phyloP scores from a whole-genome alignment of 306 rosid genomes.

The Glycine tomentella region DNA sequence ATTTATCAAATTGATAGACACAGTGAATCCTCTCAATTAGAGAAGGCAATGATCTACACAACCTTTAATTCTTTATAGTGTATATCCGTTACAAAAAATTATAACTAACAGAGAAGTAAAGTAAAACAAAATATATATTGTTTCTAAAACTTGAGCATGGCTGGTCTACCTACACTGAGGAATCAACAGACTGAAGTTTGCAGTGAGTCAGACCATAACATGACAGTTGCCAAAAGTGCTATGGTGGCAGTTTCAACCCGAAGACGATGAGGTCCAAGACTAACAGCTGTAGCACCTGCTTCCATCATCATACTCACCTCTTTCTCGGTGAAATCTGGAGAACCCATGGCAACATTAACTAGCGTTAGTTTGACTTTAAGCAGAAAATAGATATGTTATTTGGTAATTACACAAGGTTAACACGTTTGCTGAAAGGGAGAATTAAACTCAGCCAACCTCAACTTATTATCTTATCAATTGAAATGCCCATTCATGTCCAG shows the following conservation, averaged over 20 bases:
- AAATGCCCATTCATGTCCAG: conserved; percentile 18
- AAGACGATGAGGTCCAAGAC: conserved; percentile 87
- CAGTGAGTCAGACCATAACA: conserved; percentile 86
- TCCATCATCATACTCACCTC: conserved; percentile 69
- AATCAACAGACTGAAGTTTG: conserved; percentile 36
- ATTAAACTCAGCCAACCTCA: conserved; percentile 26
- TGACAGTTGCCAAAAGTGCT: conserved; percentile 75
- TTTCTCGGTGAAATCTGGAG: conserved; percentile 81
- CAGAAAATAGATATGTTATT: not conserved
- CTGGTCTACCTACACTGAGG: conserved; percentile 41
- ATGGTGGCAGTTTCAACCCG: conserved; percentile 95
- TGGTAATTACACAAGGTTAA: not conserved
- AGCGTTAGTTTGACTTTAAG: conserved; percentile 24
- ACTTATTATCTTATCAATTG: not conserved
- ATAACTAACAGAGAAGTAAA: conserved; percentile 24
- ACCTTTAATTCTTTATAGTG: not conserved
- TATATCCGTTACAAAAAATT: not conserved
- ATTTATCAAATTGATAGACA: not conserved
- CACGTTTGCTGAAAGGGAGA: not conserved
- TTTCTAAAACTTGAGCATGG: conserved; percentile 34
- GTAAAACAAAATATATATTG: not conserved
- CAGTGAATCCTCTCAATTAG: not conserved
- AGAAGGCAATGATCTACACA: not conserved
- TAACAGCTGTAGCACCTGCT: conserved; percentile 81
- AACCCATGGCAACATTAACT: conserved; percentile 40